These are phyloP conservation scores for Fraxinus angustifolia DNA, from an alignment of 305 asterid species.

Conservation along the genomic window DNA sequence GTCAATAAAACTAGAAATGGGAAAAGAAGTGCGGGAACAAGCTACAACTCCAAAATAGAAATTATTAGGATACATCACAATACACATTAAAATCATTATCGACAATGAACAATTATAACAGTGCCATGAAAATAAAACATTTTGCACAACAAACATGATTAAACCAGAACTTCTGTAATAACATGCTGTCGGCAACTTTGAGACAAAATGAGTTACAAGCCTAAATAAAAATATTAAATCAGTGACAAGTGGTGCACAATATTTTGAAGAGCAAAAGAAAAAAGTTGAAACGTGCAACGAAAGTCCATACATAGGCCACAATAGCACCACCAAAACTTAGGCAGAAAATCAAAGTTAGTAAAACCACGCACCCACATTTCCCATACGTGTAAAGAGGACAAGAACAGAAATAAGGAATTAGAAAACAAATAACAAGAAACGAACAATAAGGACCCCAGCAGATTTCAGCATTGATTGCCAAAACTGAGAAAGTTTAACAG, in stretches of 20 bases:
- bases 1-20: background rate
- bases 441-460: background rate
- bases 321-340: background rate
- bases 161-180: background rate
- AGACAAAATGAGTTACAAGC: constrained; percentile 7
- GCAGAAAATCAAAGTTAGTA: background rate
- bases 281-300: background rate
- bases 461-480: constrained; percentile 1
- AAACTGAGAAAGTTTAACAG: background rate
- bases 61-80: constrained; percentile 1
- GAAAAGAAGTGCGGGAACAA: constrained; percentile 7
- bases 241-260: background rate
- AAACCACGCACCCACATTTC: background rate
- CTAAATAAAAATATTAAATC: background rate
- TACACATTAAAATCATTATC: constrained; percentile 2
- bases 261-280: background rate
- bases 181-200: background rate
- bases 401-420: background rate
- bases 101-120: background rate
- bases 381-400: background rate
- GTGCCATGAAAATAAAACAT: background rate
- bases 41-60: background rate
- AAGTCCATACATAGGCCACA: background rate
- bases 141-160: background rate
- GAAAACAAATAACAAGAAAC: background rate